A percentile compares a stretch with the other conserved stretches of the same genome.
These are phyloP conservation scores for Monosporascus cannonballus DNA, from an alignment of 2,329 filamentous ascomycete genomes.

Conservation along the genomic window DNA sequence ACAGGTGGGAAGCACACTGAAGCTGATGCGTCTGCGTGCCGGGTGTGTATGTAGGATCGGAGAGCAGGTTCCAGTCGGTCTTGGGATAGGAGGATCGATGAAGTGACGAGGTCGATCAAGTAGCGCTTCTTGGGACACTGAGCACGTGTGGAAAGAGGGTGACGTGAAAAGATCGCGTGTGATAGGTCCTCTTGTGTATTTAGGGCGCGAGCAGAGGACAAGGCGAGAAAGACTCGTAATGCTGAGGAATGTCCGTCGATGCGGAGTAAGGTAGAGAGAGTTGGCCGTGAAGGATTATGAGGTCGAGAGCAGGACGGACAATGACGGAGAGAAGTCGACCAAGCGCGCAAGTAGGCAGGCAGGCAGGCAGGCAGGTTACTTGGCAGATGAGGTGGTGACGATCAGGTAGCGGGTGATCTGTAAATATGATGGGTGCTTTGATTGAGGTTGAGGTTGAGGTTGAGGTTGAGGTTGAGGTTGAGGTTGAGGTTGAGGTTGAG, in stretches of 20 bases:
- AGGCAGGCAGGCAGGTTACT: not conserved
- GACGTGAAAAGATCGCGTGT: conserved; percentile 13
- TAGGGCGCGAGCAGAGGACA: conserved; percentile 16
- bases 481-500: too few species aligned
- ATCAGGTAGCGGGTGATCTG: conserved; percentile 5
- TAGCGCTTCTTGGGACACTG: conserved; percentile 8
- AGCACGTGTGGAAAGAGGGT: conserved; percentile 12
- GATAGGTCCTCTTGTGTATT: conserved; percentile 9
- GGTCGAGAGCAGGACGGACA: conserved; percentile 8
- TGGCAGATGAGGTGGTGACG: conserved; percentile 4
- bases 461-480: conserved; percentile 16
- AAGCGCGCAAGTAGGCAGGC: not conserved
- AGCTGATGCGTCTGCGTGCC: conserved; percentile 11
- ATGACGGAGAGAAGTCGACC: conserved; percentile 7
- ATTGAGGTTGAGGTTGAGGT: conserved; percentile 15
- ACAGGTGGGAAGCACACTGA: conserved; percentile 27
- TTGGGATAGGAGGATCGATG: conserved; percentile 21
- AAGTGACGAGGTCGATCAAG: conserved; percentile 21
- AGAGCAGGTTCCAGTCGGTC: conserved; percentile 18
- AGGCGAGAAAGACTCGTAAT: conserved; percentile 18
- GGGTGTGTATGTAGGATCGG: conserved; percentile 15
- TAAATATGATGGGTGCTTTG: conserved; percentile 24
- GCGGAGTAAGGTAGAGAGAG: conserved; percentile 12
- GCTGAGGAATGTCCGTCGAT: conserved; percentile 4
- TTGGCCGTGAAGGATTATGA: conserved; percentile 11